A percentile compares a stretch with the other conserved stretches of the same genome.
phyloP scores from a whole-genome alignment of 768 basidiomycete genomes.

The Tricholoma flavovirens region DNA sequence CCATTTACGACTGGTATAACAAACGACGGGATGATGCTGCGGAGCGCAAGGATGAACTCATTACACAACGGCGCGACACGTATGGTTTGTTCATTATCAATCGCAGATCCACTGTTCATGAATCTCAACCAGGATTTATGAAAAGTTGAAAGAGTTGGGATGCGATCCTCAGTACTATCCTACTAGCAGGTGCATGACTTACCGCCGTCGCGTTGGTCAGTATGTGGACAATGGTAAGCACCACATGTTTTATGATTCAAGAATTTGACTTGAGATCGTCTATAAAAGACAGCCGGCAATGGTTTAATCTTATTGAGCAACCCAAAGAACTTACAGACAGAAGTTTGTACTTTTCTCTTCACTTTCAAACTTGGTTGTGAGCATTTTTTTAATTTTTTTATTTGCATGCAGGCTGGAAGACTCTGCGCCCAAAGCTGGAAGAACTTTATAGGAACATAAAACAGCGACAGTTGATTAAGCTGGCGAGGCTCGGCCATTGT shows the following conservation, averaged over 20 bases:
- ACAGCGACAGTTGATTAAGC: not conserved
- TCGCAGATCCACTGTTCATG: not conserved
- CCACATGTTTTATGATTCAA: not conserved
- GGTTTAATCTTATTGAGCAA: no score
- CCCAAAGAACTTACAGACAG: not conserved
- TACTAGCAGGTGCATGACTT: not conserved
- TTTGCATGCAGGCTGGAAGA: not conserved
- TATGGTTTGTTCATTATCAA: not conserved
- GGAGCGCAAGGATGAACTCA: not conserved
- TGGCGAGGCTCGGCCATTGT: no score
- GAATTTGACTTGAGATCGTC: not conserved
- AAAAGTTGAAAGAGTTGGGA: not conserved
- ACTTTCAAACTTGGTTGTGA: not conserved
- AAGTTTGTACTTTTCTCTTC: not conserved
- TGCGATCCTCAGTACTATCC: not conserved
- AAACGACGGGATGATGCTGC: not conserved
- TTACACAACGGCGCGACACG: not conserved
- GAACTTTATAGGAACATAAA: not conserved
- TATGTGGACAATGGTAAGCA: not conserved
- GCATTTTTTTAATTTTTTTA: not conserved
- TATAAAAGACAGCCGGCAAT: no score
- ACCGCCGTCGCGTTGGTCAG: not conserved
- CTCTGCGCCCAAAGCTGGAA: not conserved
- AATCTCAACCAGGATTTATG: not conserved
- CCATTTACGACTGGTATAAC: not conserved